Conservation (phyloP, 1,284 basidiomycete species). For the Pisolithus thermaeus region DNA sequence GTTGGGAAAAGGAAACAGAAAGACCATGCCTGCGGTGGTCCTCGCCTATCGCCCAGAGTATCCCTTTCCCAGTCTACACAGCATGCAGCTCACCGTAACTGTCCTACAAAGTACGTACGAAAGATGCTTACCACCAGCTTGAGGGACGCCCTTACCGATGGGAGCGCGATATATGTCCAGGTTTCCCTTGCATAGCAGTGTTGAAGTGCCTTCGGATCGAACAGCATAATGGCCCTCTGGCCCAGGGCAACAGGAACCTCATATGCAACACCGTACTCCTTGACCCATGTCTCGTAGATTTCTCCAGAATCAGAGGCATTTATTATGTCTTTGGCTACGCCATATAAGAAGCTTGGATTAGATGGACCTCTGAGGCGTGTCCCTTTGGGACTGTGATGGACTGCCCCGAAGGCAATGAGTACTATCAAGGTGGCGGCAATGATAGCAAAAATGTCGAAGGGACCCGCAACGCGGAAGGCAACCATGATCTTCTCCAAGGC, state of each 20-base stretch:
- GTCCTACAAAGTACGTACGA: too few relatives aligned
- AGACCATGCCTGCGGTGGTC: conserved; percentile 16
- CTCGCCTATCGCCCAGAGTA: conserved; percentile 19
- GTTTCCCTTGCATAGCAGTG: conserved; percentile 53
- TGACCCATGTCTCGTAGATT: conserved; percentile 37
- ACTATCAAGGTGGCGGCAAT: too few relatives aligned
- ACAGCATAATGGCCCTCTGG: conserved; percentile 36
- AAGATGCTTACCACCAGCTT: not conserved
- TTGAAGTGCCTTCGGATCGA: conserved; percentile 49
- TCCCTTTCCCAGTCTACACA: conserved; percentile 16
- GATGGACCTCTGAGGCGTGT: conserved; percentile 15
- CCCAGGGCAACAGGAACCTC: conserved; percentile 41
- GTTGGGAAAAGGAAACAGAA: not conserved
- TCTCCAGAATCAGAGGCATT: conserved; percentile 10
- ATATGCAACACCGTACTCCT: conserved; percentile 44
- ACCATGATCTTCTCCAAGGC: too few relatives aligned
- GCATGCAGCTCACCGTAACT: not conserved
- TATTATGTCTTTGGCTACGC: conserved; percentile 12
- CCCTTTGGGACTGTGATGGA: too few relatives aligned
- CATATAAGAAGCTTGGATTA: conserved; percentile 17
- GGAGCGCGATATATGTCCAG: conserved; percentile 39
- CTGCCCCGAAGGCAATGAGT: too few relatives aligned
- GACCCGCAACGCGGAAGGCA: too few relatives aligned
- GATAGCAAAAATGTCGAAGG: too few relatives aligned
- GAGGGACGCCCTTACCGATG: conserved; percentile 22